A percentile compares a stretch with the other conserved stretches of the same genome.
phyloP scores from a whole-genome alignment of 1,139 yeast species.

The Meyerozyma elateridarum region DNA sequence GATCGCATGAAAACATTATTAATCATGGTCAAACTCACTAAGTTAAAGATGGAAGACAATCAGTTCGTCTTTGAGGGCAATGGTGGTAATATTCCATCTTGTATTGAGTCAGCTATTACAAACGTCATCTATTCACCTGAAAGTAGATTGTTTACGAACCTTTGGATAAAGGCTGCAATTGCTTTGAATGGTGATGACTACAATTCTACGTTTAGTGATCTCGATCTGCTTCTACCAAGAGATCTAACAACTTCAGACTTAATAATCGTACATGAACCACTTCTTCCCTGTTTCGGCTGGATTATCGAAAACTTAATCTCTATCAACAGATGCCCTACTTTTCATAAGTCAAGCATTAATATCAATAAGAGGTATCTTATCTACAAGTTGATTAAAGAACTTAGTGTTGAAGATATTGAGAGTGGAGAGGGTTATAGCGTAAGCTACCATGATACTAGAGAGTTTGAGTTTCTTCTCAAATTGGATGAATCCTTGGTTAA shows the following conservation, averaged over 20 bases:
- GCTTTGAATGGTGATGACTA: conserved; percentile 20
- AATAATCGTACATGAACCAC: conserved; percentile 30
- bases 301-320: conserved; percentile 40
- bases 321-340: conserved; percentile 34
- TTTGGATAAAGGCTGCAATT: conserved; percentile 59
- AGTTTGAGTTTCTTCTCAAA: conserved; percentile 42
- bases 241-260: conserved; percentile 25
- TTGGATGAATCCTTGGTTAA: conserved; percentile 35
- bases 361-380: conserved; percentile 42
- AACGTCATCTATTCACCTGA: conserved; percentile 80
- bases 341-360: conserved; percentile 26
- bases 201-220: conserved; percentile 21
- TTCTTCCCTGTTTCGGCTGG: conserved; percentile 80
- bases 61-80: conserved; percentile 49
- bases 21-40: conserved; percentile 60
- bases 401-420: conserved; percentile 35
- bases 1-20: conserved; percentile 69
- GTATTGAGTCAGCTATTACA: conserved; percentile 75
- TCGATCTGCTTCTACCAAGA: conserved; percentile 34
- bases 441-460: conserved; percentile 35
- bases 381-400: conserved; percentile 38
- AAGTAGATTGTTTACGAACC: conserved; percentile 59
- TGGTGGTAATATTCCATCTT: conserved; percentile 63
- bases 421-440: conserved; percentile 11
- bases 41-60: conserved; percentile 66